Evolutionary conservation across 2,329 filamentous ascomycete species (phyloP).

Genomic region (Colletotrichum sp.): DNA sequence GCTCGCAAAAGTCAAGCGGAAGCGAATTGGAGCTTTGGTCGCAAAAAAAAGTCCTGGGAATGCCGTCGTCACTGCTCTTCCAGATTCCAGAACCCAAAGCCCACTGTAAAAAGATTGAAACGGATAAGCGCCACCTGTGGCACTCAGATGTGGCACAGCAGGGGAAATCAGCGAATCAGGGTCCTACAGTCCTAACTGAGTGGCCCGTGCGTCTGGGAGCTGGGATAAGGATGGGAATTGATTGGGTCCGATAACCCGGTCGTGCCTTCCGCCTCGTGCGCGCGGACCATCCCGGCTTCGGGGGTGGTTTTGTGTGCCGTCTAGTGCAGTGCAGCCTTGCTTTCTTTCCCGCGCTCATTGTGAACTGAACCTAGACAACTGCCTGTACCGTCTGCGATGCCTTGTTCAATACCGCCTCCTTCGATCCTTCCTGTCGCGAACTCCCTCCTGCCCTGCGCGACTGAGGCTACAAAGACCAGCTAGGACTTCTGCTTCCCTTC

Average conservation of each 20-base stretch:
- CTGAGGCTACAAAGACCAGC: background rate
- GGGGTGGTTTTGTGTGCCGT: background rate
- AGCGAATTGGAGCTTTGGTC: background rate
- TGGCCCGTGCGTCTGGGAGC: background rate
- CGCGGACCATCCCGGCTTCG: slow-evolving; percentile 4
- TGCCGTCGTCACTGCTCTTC: slow-evolving; percentile 13
- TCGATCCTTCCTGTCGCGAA: background rate
- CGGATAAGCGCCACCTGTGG: slow-evolving; percentile 5
- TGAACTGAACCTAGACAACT: slow-evolving; percentile 1
- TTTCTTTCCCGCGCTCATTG: background rate
- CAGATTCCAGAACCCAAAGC: background rate
- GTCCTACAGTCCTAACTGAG: background rate
- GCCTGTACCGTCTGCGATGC: slow-evolving; percentile 6
- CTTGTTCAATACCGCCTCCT: background rate
- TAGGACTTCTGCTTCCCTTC: background rate
- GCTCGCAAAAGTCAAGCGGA: background rate
- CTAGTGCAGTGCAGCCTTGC: background rate
- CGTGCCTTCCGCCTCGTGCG: slow-evolving; percentile 6
- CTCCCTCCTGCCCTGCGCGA: background rate
- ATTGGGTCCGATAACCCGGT: background rate
- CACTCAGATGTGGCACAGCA: background rate
- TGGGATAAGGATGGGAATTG: background rate
- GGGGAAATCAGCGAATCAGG: background rate
- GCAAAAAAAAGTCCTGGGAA: background rate
- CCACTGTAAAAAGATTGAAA: background rate